phyloP scores from a whole-genome alignment of 768 basidiomycete species.

The Hysterangium stoloniferum region DNA sequence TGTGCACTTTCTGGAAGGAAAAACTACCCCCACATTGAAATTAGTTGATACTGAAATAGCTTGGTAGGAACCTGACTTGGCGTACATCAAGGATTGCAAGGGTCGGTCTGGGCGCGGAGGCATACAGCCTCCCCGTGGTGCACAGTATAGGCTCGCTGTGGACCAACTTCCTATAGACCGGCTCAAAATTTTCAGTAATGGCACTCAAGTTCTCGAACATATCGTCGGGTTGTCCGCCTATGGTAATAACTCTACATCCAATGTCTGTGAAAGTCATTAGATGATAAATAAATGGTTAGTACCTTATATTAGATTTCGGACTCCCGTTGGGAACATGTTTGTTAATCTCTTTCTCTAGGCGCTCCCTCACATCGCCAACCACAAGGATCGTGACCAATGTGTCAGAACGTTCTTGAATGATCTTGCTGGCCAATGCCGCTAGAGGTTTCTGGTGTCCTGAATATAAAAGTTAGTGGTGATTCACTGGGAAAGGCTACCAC shows the following conservation, averaged over 20 bases:
- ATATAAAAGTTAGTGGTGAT: too few species aligned
- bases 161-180: too few species aligned
- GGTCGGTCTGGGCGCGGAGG: too few species aligned
- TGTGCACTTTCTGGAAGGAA: too few species aligned
- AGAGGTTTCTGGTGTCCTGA: constrained; percentile 4
- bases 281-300: neutral
- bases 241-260: too few species aligned
- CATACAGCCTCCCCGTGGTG: too few species aligned
- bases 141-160: too few species aligned
- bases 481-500: too few species aligned
- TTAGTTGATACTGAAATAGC: neutral
- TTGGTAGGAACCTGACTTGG: neutral
- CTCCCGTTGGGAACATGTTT: neutral
- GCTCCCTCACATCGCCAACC: neutral
- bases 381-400: constrained; percentile 2
- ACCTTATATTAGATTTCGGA: neutral
- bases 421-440: neutral
- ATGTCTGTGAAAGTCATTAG: neutral
- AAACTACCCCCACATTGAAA: too few species aligned
- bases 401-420: constrained; percentile 1
- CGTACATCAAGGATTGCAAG: too few species aligned
- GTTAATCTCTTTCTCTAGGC: neutral
- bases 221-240: neutral
- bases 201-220: neutral
- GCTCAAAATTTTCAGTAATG: too few species aligned